Percentiles rank a stretch among this genome's conserved stretches.
These are phyloP conservation scores for Zygosaccharomyces sapae DNA, from an alignment of 1,139 yeast species.

Conservation along the genomic window DNA sequence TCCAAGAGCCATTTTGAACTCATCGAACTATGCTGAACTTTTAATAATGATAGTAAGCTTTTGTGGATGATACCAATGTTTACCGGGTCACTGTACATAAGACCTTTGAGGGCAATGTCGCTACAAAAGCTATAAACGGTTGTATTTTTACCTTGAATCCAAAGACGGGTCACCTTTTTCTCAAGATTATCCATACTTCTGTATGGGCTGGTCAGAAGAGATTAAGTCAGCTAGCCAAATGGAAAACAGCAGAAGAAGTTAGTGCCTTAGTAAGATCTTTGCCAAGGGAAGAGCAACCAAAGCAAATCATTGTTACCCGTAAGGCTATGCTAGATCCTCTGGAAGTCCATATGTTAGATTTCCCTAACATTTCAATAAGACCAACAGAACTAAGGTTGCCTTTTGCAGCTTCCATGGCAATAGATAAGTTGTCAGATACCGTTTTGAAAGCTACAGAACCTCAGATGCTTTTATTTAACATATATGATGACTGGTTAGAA, in stretches of 20 bases:
- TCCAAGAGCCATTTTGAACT: slow-evolving; percentile 89
- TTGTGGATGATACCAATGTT: slow-evolving; percentile 89
- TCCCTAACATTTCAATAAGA: slow-evolving; percentile 85
- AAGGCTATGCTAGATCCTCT: slow-evolving; percentile 92
- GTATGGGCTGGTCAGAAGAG: slow-evolving; percentile 98
- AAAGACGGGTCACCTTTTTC: slow-evolving; percentile 78
- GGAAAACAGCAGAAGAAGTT: slow-evolving; percentile 98
- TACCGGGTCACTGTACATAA: slow-evolving; percentile 91
- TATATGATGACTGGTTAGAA: slow-evolving; percentile 93
- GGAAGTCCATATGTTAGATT: slow-evolving; percentile 95
- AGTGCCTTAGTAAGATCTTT: slow-evolving; percentile 85
- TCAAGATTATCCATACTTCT: slow-evolving; percentile 87
- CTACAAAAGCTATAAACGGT: slow-evolving; percentile 92
- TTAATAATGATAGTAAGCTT: slow-evolving; percentile 75
- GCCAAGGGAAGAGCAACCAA: slow-evolving; percentile 93
- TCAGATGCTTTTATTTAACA: slow-evolving; percentile 82
- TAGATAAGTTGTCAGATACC: slow-evolving; percentile 74
- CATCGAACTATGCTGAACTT: slow-evolving; percentile 84
- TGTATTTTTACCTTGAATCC: slow-evolving; percentile 89
- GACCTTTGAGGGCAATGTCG: slow-evolving; percentile 88
- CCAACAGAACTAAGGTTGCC: slow-evolving; percentile 89
- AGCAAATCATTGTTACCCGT: slow-evolving; percentile 83
- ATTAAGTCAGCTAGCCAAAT: slow-evolving; percentile 86
- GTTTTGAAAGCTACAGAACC: slow-evolving; percentile 88
- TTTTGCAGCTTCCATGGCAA: slow-evolving; percentile 78